phyloP scores from a whole-genome alignment of 495 filamentous ascomycete genomes.

The Aspergillus sclerotioniger region DNA sequence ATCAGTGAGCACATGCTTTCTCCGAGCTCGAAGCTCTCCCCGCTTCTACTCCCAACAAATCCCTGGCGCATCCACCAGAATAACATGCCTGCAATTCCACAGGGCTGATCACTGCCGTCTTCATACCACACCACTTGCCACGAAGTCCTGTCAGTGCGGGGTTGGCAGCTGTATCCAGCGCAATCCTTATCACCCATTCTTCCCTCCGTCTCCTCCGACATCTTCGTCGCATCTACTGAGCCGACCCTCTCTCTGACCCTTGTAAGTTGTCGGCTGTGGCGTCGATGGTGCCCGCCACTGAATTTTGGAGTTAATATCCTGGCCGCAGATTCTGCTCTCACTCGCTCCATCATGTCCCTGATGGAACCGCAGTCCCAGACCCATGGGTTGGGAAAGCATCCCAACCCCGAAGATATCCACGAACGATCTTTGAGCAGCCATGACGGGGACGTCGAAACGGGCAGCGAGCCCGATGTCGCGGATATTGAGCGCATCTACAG shows the following conservation, averaged over 20 bases:
- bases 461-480: conserved; percentile 28
- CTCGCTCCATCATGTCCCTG: conserved; percentile 13
- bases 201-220: conserved; percentile 1
- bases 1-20: background rate
- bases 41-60: background rate
- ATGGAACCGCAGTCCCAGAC: conserved; percentile 4
- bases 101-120: conserved; percentile 4
- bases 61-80: background rate
- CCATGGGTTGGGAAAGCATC: conserved; percentile 21
- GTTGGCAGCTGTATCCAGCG: background rate
- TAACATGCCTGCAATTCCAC: background rate
- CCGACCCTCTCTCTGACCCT: background rate
- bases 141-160: conserved; percentile 1
- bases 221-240: background rate
- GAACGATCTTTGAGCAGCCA: conserved; percentile 24
- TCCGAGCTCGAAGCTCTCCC: background rate
- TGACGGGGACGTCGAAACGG: conserved; percentile 26
- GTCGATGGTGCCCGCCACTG: background rate
- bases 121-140: background rate
- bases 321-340: background rate
- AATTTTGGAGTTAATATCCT: background rate
- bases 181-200: background rate
- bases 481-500: conserved; percentile 44
- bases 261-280: background rate
- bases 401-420: conserved; percentile 21